Base-by-base conservation (phyloP, 23 red algal genomes). In the Porphyridium purpureum region DNA sequence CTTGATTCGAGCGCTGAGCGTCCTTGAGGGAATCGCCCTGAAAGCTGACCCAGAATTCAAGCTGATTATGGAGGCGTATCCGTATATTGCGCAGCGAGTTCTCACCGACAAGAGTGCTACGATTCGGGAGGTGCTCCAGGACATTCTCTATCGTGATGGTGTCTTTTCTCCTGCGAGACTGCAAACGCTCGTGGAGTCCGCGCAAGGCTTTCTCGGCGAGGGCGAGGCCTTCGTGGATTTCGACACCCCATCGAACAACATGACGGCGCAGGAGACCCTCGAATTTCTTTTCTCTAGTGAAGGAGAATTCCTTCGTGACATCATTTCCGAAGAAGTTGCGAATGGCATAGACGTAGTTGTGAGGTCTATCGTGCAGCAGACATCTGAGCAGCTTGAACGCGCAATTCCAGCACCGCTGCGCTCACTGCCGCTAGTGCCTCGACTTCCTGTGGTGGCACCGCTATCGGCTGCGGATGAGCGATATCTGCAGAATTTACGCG, bases 201-300 rank as follows among this genome's bases (percentile, higher is more conserved):
- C 76, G 4, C 78, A 80, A 54, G 88, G 88, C 19, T 54, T 84
- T 24, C 52, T 94, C 7, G 54, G 61, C 41, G 73, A 84, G 24
- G 78, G 79, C 19, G 71, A 84, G 17, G 88, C 88, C 5, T 94
- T 94, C 64, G 76, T 94, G 7, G 88, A 94, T 27, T 94, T 94
- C 22, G 88, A 94, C 52, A 80, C 68, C 4, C 61, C 74, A 15
- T 66, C 71, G 42, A 56, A 65, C 26, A 28, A 69, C 11, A 50
- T 47, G 11, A 44, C 66, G 7, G 57, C 83, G 5, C 7, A 32
- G 23, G 73, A 92, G 42, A 61, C 63, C 3, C 31, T 92, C 17
- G 62, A 78, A 31, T 79, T 92, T 33, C 69, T 92, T 24, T 57
- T 71, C 49, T 69, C 59, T 54, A 64, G 79, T 0, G 70, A 92